These are phyloP conservation scores for Cytospora piceicola DNA, from an alignment of 2,329 filamentous ascomycete species.

Conservation along the genomic window DNA sequence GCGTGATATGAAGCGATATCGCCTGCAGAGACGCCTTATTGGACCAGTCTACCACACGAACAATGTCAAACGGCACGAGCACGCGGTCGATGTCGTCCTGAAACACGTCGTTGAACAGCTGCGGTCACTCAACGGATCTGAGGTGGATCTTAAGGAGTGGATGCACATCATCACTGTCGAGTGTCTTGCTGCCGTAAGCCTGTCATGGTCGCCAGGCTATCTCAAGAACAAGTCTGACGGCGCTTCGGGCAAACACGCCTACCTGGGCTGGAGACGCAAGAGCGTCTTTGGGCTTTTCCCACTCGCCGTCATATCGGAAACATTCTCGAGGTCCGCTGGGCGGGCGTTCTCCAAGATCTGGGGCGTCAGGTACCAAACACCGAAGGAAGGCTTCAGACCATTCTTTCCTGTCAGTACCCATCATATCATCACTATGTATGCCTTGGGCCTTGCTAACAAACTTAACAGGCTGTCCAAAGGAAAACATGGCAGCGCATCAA, in stretches of 20 bases:
- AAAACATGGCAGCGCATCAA: constrained; percentile 35
- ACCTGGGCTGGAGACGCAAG: constrained; percentile 56
- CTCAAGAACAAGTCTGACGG: constrained; percentile 49
- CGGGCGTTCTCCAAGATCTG: constrained; percentile 48
- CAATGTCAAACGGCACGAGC: constrained; percentile 48
- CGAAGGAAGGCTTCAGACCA: constrained; percentile 46
- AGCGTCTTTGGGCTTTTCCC: constrained; percentile 58
- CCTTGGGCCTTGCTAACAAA: constrained; percentile 1
- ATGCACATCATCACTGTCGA: constrained; percentile 61
- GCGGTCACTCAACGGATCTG: constrained; percentile 41
- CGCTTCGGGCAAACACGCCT: constrained; percentile 52
- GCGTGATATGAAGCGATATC: constrained; percentile 50
- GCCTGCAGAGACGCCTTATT: constrained; percentile 53
- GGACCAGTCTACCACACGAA: constrained; percentile 52
- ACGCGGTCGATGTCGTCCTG: constrained; percentile 47
- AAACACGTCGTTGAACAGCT: constrained; percentile 43
- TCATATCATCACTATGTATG: background rate
- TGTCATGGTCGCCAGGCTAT: constrained; percentile 57
- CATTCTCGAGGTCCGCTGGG: constrained; percentile 43
- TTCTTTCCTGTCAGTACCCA: constrained; percentile 52
- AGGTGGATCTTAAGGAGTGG: constrained; percentile 57
- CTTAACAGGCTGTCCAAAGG: constrained; percentile 36
- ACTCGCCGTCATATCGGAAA: constrained; percentile 43
- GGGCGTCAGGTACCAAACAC: constrained; percentile 50
- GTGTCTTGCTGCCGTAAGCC: constrained; percentile 52